Base-by-base conservation (phyloP, 108 stramenopile genomes). In the Ochromonas danica region DNA sequence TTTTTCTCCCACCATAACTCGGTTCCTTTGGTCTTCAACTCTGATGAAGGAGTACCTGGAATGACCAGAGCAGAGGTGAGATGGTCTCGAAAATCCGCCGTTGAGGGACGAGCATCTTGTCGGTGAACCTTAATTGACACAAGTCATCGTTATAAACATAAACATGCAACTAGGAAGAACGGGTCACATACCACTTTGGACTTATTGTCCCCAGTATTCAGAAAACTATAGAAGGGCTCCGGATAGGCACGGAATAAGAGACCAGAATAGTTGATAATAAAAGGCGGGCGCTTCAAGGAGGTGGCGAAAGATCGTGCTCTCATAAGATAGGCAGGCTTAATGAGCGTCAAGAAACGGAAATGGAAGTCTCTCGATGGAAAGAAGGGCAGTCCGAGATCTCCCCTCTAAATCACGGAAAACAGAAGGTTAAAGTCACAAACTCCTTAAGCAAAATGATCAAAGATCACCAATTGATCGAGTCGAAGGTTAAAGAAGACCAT, bases 171-270 rank as follows among this genome's bases (percentile, higher is more conserved):
- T 14, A 51, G 6, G 6, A 51, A 14, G 45, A 51, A 51, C 22
- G 6, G 22, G 22, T 14, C 6, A 14, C 45, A 14, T 51, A 51
- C 35, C 80, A 39, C 31, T 80, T 82, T 82, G 80, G 93, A 95
- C 22, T 78, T 77, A 6, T 92, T 92, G 28, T 87, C 91, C 1
- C 95, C 95, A 38, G 91, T 93, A 83, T 96, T 94, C 57, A 96
- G 87, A 61, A 96, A 74, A 6, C 93, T 93, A 81, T 96, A 94
- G 79, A 85, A 96, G 38, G 90, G 87, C 3, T 94, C 94, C 17
- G 95, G 95, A 85, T 96, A 96, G 45, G 91, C 83, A 27, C 95
- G 91, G 84, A 96, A 96, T 61, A 95, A 78, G 45, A 93, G 93
- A 60, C 95, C 95, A 78, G 95, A 94, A 85, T 91, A 96, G 78